Percentiles rank a stretch among this genome's conserved stretches.
Evolutionary conservation across 768 basidiomycete genomes (phyloP).

Genomic region (Nevesoporus exiguus): DNA sequence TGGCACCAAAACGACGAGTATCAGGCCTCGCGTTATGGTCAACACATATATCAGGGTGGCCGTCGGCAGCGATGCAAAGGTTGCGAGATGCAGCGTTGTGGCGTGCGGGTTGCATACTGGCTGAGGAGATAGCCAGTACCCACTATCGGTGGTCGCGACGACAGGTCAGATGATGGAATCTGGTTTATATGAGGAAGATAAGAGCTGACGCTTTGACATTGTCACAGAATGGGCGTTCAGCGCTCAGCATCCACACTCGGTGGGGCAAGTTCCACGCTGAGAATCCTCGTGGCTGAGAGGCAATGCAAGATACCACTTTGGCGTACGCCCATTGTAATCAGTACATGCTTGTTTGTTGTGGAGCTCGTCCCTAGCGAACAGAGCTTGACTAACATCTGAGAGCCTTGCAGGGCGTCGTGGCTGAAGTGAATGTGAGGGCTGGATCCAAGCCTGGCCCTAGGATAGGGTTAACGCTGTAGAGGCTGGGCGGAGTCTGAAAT

Average conservation of each 20-base stretch:
- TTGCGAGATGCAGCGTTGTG: slow-evolving; percentile 3
- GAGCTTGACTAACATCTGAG: too few species aligned
- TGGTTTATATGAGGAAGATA: slow-evolving; percentile 18
- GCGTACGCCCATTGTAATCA: not conserved
- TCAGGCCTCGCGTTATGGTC: slow-evolving; percentile 8
- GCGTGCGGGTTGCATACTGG: slow-evolving; percentile 11
- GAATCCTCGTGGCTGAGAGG: slow-evolving; percentile 13
- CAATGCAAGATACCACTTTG: slow-evolving; percentile 12
- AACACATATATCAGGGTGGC: not conserved
- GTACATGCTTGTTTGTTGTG: not conserved
- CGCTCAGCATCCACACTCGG: slow-evolving; percentile 17
- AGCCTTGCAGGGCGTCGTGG: too few species aligned
- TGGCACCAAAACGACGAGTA: slow-evolving; percentile 27
- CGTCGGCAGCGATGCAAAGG: not conserved
- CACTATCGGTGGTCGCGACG: slow-evolving; percentile 4
- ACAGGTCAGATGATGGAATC: not conserved
- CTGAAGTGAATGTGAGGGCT: too few species aligned
- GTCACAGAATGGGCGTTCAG: slow-evolving; percentile 9
- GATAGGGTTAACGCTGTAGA: slow-evolving; percentile 15
- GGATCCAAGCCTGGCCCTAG: not conserved
- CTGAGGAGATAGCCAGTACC: not conserved
- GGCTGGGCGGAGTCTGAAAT: too few species aligned
- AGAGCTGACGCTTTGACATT: slow-evolving; percentile 25
- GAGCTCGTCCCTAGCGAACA: not conserved
- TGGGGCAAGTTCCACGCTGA: slow-evolving; percentile 15